These are phyloP conservation scores for Candida sanyiensis DNA, from an alignment of 805 yeast species.

Conservation along the genomic window DNA sequence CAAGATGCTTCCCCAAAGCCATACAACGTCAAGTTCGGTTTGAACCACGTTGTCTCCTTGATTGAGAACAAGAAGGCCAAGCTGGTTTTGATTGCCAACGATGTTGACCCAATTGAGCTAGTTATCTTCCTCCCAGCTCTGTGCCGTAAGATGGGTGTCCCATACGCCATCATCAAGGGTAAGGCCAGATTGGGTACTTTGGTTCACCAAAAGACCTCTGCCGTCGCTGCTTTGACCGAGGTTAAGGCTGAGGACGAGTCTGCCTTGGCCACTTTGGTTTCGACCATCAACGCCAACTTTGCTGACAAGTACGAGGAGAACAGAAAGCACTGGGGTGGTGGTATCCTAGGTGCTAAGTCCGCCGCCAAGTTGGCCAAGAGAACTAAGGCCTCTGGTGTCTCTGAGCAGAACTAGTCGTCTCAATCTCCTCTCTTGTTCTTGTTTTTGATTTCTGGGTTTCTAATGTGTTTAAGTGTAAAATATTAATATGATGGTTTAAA, in stretches of 20 bases:
- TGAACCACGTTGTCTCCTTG: constrained; percentile 96
- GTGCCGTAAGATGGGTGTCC: constrained; percentile 99
- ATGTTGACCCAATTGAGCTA: constrained; percentile 98
- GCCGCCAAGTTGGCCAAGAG: constrained; percentile 58
- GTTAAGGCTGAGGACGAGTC: constrained; percentile 93
- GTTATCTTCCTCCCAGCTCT: constrained; percentile 97
- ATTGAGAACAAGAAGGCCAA: constrained; percentile 98
- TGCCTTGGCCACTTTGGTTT: constrained; percentile 85
- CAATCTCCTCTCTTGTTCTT: neutral
- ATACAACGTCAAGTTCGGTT: constrained; percentile 94
- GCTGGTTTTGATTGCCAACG: constrained; percentile 96
- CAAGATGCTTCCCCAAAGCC: constrained; percentile 97
- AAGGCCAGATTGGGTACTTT: constrained; percentile 97
- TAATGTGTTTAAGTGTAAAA: constrained; percentile 10
- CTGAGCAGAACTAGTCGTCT: neutral
- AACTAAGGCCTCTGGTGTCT: constrained; percentile 13
- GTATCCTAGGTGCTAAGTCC: constrained; percentile 94
- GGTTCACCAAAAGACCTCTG: constrained; percentile 95
- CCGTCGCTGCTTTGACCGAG: constrained; percentile 96
- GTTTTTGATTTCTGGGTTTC: constrained; percentile 3
- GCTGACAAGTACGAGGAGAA: constrained; percentile 88
- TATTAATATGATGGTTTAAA: constrained; percentile 5
- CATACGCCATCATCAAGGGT: constrained; percentile 97
- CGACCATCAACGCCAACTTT: constrained; percentile 92
- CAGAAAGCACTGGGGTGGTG: constrained; percentile 99